These are phyloP conservation scores for Adenanthera pavonina DNA, from an alignment of 306 rosid genomes.

Conservation along the genomic window DNA sequence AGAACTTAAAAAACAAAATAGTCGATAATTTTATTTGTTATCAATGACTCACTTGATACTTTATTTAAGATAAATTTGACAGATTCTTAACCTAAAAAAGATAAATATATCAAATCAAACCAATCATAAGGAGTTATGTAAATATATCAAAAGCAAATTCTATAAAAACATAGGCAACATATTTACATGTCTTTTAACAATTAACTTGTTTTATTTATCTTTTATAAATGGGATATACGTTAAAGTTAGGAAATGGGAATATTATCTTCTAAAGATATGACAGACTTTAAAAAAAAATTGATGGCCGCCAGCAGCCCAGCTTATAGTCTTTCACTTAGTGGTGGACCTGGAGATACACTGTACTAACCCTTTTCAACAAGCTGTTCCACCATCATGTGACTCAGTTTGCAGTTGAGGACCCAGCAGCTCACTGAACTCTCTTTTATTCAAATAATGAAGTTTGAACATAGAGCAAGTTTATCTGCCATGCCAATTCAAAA, in stretches of 20 bases:
- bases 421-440: not conserved
- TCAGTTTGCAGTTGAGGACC: conserved; percentile 7
- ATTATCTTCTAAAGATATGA: conserved; percentile 12
- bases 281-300: not conserved
- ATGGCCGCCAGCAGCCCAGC: conserved; percentile 19
- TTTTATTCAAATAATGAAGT: not conserved
- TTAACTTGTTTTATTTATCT: not conserved
- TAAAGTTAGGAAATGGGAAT: not conserved
- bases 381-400: conserved; percentile 27
- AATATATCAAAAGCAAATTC: not conserved
- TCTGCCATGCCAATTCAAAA: conserved; percentile 1
- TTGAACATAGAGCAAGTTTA: not conserved
- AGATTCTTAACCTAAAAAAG: not conserved
- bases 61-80: not conserved
- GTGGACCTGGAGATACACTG: conserved; percentile 38
- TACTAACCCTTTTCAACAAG: conserved; percentile 37
- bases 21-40: not conserved
- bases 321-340: conserved; percentile 27
- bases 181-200: not conserved
- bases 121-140: not conserved
- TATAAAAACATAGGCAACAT: not conserved
- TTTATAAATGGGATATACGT: not conserved
- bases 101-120: not conserved
- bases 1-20: not conserved
- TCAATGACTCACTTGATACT: not conserved